Evolutionary conservation across 768 basidiomycete species (phyloP).

Genomic region (Lactifluus hygrophoroides): DNA sequence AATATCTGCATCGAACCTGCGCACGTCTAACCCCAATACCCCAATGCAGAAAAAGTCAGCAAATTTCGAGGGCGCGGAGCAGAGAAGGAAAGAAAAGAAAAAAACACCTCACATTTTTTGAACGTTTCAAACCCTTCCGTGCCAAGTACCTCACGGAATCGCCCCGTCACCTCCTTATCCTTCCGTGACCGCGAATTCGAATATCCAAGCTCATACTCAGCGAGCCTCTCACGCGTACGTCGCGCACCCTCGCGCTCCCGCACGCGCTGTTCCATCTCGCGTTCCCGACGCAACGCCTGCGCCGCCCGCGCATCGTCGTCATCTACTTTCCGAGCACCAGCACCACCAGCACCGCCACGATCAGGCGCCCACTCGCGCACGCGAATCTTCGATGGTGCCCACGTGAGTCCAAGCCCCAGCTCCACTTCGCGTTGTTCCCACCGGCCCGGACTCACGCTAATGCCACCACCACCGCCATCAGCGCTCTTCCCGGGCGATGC

Average conservation of each 20-base stretch:
- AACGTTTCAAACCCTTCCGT: conserved; percentile 22
- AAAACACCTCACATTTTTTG: conserved; percentile 52
- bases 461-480: neutral
- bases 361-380: conserved; percentile 19
- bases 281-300: conserved; percentile 21
- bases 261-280: conserved; percentile 20
- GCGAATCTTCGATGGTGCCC: conserved; percentile 21
- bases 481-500: neutral
- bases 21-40: conserved; percentile 45
- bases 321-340: neutral
- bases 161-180: conserved; percentile 18
- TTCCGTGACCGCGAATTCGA: conserved; percentile 12
- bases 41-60: neutral
- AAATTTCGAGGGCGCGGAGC: neutral
- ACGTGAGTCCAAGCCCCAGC: conserved; percentile 18
- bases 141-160: conserved; percentile 18
- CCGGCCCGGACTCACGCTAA: neutral
- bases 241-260: conserved; percentile 23
- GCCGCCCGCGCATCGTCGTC: conserved; percentile 17
- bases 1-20: conserved; percentile 62
- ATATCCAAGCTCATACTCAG: conserved; percentile 25
- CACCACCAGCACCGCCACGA: neutral
- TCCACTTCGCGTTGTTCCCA: conserved; percentile 21
- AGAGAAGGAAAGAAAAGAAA: neutral
- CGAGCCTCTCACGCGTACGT: conserved; percentile 17